Percentiles rank a stretch among this genome's conserved stretches.
These are phyloP conservation scores for Puccinia triticina DNA, from an alignment of 1,284 basidiomycete species.

Conservation along the genomic window DNA sequence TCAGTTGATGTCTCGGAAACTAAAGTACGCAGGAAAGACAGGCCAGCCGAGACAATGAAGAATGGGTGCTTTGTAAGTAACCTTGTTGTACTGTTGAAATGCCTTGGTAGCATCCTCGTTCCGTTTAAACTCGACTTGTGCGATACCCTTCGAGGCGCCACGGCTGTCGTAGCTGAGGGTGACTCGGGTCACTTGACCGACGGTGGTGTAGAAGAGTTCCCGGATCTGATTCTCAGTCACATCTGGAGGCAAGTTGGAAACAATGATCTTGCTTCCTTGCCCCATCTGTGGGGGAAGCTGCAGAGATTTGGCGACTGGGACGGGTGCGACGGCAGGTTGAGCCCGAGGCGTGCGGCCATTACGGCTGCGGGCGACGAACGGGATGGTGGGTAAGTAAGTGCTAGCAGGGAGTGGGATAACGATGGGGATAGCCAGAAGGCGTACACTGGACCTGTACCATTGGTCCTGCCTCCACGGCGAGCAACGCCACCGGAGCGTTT, in stretches of 20 bases:
- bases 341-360: conserved; percentile 29
- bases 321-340: conserved; percentile 11
- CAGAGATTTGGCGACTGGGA: conserved; percentile 29
- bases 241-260: conserved; percentile 49
- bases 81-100: conserved; percentile 50
- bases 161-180: conserved; percentile 45
- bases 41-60: background rate
- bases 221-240: conserved; percentile 50
- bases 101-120: conserved; percentile 48
- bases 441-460: conserved; percentile 44
- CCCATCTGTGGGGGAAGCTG: conserved; percentile 49
- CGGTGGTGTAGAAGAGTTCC: conserved; percentile 48
- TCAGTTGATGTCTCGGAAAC: conserved; percentile 16
- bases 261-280: conserved; percentile 49
- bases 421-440: background rate
- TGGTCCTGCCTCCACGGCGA: conserved; percentile 43
- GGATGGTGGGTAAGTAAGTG: background rate
- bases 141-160: conserved; percentile 42
- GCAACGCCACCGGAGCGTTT: conserved; percentile 13
- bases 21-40: background rate
- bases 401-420: background rate
- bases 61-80: background rate
- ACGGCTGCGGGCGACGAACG: conserved; percentile 3
- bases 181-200: conserved; percentile 46
- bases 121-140: conserved; percentile 47